Evolutionary conservation across 148 eudicot genomes (phyloP).

Genomic region (Gaultheria prostrata): DNA sequence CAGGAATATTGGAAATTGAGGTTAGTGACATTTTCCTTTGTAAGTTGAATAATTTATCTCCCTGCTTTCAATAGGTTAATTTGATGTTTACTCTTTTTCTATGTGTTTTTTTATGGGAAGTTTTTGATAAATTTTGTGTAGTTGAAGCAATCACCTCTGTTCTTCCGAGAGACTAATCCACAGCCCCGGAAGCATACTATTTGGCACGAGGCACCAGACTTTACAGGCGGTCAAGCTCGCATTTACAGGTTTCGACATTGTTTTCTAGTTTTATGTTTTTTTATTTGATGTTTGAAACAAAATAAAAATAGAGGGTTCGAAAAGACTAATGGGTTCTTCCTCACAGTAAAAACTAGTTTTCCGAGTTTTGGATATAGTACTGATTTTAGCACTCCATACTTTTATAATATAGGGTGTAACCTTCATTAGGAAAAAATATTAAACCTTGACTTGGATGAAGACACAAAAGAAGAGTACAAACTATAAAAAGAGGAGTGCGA

Average conservation of each 20-base stretch:
- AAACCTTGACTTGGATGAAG: not conserved
- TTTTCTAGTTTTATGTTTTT: not conserved
- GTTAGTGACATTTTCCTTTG: conserved; percentile 24
- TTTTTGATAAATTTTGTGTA: conserved; percentile 19
- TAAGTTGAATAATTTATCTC: not conserved
- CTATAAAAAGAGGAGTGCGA: not conserved
- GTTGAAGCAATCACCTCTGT: conserved; percentile 52
- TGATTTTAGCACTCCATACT: not conserved
- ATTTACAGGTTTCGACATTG: conserved; percentile 34
- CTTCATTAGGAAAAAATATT: not conserved
- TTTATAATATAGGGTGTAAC: too few relatives aligned
- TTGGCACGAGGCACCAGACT: conserved; percentile 55
- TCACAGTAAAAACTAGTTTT: not conserved
- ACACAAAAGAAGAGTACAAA: not conserved
- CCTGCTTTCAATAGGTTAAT: not conserved
- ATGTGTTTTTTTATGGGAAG: not conserved
- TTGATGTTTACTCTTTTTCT: not conserved
- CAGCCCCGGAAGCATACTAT: conserved; percentile 62
- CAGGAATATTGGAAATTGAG: conserved; percentile 49
- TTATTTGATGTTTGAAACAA: not conserved
- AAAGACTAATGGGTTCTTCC: not conserved
- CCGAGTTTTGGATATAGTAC: not conserved
- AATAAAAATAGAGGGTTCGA: not conserved
- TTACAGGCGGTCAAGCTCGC: conserved; percentile 63
- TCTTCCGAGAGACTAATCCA: conserved; percentile 46